phyloP scores from a whole-genome alignment of 345 rosid genomes.

The Moricandia moricandioides region DNA sequence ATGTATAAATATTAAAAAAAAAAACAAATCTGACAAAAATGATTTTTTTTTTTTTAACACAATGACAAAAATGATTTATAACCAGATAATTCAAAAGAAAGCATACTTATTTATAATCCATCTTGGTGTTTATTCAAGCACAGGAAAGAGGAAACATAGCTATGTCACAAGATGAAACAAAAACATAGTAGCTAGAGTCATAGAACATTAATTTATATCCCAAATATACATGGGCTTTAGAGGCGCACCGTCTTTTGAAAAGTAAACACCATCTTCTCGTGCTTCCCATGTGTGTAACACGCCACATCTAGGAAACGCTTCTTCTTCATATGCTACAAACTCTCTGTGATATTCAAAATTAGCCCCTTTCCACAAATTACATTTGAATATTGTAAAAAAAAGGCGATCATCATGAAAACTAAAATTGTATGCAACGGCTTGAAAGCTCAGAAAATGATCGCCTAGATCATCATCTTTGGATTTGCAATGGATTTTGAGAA shows the following conservation, averaged over 20 bases:
- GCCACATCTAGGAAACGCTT: neutral
- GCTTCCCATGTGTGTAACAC: neutral
- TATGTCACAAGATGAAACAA: neutral
- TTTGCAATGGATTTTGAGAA: conserved; percentile 4
- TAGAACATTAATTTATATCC: neutral
- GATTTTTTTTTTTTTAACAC: no score
- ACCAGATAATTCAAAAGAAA: neutral
- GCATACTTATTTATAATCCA: neutral
- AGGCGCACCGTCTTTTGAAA: neutral
- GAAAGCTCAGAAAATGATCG: neutral
- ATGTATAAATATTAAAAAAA: neutral
- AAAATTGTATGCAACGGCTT: neutral
- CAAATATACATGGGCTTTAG: neutral
- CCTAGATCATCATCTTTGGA: conserved; percentile 4
- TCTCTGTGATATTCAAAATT: neutral
- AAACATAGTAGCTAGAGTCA: neutral
- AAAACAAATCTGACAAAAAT: no score
- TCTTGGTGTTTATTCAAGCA: neutral
- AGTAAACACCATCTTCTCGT: conserved; percentile 1
- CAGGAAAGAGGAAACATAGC: neutral
- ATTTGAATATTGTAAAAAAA: neutral
- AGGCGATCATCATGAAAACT: neutral
- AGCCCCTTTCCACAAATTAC: neutral
- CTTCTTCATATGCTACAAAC: neutral
- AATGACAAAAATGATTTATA: neutral